These are phyloP conservation scores for Fusarium falciforme DNA, from an alignment of 2,329 filamentous ascomycete species.

Conservation along the genomic window DNA sequence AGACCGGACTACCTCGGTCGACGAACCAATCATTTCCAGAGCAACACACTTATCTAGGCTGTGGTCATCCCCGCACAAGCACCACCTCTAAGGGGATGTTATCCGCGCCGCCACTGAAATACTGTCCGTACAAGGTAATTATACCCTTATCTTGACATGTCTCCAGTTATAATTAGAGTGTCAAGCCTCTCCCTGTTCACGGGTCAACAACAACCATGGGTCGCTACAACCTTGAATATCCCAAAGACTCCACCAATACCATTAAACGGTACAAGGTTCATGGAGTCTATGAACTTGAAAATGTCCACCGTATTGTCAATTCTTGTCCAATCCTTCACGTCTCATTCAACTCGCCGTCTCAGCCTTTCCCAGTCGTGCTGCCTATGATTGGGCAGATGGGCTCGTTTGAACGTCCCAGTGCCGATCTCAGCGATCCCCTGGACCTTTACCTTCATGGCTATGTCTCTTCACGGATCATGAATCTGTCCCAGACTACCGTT, in stretches of 20 bases:
- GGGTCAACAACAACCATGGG: slow-evolving; percentile 43
- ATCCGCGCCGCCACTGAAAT: neutral
- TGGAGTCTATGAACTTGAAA: slow-evolving; percentile 76
- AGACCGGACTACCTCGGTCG: neutral
- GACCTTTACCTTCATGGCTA: slow-evolving; percentile 89
- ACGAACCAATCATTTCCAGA: neutral
- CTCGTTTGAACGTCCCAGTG: slow-evolving; percentile 73
- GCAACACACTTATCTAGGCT: neutral
- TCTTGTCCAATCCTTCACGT: slow-evolving; percentile 81
- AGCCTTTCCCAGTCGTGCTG: slow-evolving; percentile 80
- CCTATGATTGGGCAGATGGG: slow-evolving; percentile 91
- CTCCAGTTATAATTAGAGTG: neutral
- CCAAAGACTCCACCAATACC: slow-evolving; percentile 71
- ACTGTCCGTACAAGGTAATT: neutral
- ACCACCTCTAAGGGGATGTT: neutral
- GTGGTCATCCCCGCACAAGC: neutral
- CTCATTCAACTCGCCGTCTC: slow-evolving; percentile 74
- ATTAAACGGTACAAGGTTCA: slow-evolving; percentile 74
- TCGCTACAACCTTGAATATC: slow-evolving; percentile 65
- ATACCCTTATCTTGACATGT: neutral
- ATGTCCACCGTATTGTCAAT: slow-evolving; percentile 82
- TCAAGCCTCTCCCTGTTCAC: no score
- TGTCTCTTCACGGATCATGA: slow-evolving; percentile 82
- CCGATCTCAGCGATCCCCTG: slow-evolving; percentile 71
- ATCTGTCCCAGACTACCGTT: slow-evolving; percentile 55